Conservation (phyloP, 176 grass and related monocot species). For the Cenchrus americanus region DNA sequence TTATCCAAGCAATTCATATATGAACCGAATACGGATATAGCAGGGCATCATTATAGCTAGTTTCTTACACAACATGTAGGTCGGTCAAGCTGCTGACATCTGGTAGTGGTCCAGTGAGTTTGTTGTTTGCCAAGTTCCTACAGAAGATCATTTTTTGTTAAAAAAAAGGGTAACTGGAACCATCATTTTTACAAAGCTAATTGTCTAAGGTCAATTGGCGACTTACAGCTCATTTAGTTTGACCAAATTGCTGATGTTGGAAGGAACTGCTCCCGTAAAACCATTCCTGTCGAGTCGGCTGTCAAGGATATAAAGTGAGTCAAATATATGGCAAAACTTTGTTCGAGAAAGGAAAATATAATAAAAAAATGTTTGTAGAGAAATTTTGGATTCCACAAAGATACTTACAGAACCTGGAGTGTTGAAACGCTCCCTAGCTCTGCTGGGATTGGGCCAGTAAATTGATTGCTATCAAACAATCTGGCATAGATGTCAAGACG, state of each 20-base stretch:
- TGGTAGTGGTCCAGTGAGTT: slow-evolving; percentile 62
- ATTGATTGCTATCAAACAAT: slow-evolving; percentile 56
- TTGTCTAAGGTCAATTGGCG: neutral
- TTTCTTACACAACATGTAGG: slow-evolving; percentile 74
- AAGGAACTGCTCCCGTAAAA: slow-evolving; percentile 35
- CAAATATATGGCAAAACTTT: neutral
- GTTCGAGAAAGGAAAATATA: neutral
- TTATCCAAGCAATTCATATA: slow-evolving; percentile 9
- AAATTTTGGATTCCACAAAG: neutral
- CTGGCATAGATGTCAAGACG: slow-evolving; percentile 17
- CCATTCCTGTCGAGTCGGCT: slow-evolving; percentile 59
- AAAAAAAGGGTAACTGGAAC: neutral
- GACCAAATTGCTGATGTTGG: slow-evolving; percentile 47
- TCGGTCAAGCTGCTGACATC: slow-evolving; percentile 57
- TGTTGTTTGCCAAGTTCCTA: slow-evolving; percentile 82
- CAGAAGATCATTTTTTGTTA: slow-evolving; percentile 33
- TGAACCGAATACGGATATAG: neutral
- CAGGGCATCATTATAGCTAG: neutral
- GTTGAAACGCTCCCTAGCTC: slow-evolving; percentile 38
- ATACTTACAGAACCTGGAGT: slow-evolving; percentile 64
- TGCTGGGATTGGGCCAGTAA: slow-evolving; percentile 43
- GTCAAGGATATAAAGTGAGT: slow-evolving; percentile 23
- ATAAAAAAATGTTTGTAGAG: neutral
- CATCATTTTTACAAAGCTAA: neutral
- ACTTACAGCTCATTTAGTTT: slow-evolving; percentile 60